These are phyloP conservation scores for Diaporthe citri DNA, from an alignment of 2,329 filamentous ascomycete genomes.

Conservation along the genomic window DNA sequence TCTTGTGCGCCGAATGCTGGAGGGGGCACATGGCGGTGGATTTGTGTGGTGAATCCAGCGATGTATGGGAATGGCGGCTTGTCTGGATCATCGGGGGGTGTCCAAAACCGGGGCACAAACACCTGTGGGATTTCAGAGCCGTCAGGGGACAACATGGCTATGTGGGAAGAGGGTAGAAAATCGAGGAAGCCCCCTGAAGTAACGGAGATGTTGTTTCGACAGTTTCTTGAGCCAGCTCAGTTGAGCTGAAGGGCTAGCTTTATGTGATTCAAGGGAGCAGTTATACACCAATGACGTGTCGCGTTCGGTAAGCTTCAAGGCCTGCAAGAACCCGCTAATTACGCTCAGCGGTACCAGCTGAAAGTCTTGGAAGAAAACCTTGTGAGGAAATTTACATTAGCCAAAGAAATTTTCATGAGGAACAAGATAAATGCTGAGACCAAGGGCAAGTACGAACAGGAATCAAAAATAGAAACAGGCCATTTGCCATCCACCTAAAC, in stretches of 20 bases:
- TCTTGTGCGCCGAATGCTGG: background rate
- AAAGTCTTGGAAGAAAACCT: background rate
- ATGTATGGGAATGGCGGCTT: conserved; percentile 6
- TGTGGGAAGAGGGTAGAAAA: background rate
- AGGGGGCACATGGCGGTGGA: background rate
- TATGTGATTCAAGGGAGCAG: background rate
- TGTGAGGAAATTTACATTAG: background rate
- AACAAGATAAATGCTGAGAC: background rate
- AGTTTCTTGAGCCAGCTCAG: background rate
- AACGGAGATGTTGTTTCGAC: background rate
- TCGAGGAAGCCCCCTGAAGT: background rate
- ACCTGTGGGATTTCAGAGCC: background rate
- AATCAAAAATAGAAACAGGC: background rate
- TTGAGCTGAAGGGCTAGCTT: background rate
- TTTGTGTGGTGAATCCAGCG: background rate
- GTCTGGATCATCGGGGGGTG: conserved; percentile 9
- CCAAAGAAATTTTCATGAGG: background rate
- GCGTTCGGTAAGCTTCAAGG: background rate
- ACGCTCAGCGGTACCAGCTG: background rate
- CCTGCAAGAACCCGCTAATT: background rate
- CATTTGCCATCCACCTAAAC: background rate
- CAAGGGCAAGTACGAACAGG: background rate
- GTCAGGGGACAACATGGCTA: background rate
- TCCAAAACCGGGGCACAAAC: background rate
- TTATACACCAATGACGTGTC: background rate